Evolutionary conservation across 768 basidiomycete species (phyloP).

Genomic region (Tricholomella constricta): DNA sequence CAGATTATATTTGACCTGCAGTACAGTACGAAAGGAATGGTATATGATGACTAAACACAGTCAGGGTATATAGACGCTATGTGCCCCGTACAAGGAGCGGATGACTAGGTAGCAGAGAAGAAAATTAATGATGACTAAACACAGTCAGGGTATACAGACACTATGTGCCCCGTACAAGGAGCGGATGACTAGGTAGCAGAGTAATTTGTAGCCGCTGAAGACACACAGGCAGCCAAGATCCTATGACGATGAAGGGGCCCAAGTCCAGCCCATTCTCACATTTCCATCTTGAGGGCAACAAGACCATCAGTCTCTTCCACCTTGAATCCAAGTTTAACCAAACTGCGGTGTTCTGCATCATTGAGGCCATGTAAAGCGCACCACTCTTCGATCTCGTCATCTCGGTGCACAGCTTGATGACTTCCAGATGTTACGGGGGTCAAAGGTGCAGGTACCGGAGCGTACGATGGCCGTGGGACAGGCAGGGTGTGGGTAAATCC

Average conservation of each 20-base stretch:
- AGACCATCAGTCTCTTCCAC: slow-evolving; percentile 5
- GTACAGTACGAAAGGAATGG: no score
- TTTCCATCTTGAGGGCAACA: not conserved
- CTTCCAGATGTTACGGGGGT: not conserved
- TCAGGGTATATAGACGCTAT: not conserved
- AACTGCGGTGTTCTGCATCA: slow-evolving; percentile 3
- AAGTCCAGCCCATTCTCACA: slow-evolving; percentile 13
- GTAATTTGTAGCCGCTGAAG: no score
- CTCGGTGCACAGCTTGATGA: not conserved
- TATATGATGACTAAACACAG: no score
- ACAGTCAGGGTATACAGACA: no score
- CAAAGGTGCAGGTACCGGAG: no score
- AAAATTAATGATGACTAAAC: no score
- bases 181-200: not conserved
- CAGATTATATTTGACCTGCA: not conserved
- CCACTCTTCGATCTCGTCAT: not conserved
- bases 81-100: not conserved
- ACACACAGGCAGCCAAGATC: slow-evolving; percentile 12
- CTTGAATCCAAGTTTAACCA: slow-evolving; percentile 12
- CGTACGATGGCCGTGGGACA: no score
- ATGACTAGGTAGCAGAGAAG: not conserved
- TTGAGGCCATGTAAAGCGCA: not conserved
- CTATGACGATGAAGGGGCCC: slow-evolving; percentile 8
- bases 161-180: not conserved
- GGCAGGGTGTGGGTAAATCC: no score